A percentile compares a stretch with the other conserved stretches of the same genome.
phyloP scores from a whole-genome alignment of 768 basidiomycete species.

The Serendipita sp. region DNA sequence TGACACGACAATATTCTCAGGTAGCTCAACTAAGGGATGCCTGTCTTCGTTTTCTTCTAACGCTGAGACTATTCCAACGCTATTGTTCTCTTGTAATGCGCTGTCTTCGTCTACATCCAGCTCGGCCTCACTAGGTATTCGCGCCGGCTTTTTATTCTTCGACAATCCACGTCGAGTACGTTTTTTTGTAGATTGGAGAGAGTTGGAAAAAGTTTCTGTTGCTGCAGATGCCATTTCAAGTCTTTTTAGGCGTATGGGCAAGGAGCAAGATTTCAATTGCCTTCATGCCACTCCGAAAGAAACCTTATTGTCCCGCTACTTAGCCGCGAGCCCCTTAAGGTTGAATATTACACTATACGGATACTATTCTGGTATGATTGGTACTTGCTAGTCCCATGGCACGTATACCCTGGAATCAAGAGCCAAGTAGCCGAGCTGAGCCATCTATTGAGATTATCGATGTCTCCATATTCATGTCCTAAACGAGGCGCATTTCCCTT shows the following conservation, averaged over 20 bases:
- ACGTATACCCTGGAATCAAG: too few relatives aligned
- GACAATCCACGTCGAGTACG: not conserved
- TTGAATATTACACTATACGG: too few relatives aligned
- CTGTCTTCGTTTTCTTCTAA: constrained; percentile 5
- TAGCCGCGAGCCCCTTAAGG: too few relatives aligned
- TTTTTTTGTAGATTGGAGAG: not conserved
- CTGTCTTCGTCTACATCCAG: constrained; percentile 6
- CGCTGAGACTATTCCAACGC: constrained; percentile 5
- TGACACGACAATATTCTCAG: not conserved
- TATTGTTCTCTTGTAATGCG: not conserved
- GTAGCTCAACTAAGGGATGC: not conserved
- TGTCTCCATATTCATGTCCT: not conserved
- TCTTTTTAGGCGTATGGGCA: not conserved
- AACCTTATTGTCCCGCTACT: too few relatives aligned
- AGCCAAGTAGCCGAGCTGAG: too few relatives aligned
- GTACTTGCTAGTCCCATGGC: too few relatives aligned
- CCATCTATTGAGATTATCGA: too few relatives aligned
- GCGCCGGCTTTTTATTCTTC: constrained; percentile 8
- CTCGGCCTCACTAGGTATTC: constrained; percentile 6
- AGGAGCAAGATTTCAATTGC: not conserved
- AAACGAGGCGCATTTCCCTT: not conserved
- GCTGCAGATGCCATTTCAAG: not conserved
- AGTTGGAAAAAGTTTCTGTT: not conserved
- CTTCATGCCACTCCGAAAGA: not conserved
- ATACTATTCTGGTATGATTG: too few relatives aligned